These are phyloP conservation scores for Lachancea sp. DNA, from an alignment of 805 yeast genomes.

Conservation along the genomic window DNA sequence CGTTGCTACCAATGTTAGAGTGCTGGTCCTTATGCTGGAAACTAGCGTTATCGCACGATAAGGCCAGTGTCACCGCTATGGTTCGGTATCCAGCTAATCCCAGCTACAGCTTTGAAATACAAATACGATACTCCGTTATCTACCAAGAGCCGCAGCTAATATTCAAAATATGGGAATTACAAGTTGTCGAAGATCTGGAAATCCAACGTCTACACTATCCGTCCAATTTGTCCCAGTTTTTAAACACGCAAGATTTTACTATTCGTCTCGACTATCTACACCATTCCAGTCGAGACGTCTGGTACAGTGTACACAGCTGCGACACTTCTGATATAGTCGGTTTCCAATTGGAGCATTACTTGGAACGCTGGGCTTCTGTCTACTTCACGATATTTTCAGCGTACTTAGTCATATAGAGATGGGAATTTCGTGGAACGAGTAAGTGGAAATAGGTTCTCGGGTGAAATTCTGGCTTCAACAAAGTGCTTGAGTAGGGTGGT, in stretches of 20 bases:
- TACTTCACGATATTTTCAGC: conserved; percentile 13
- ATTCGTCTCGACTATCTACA: conserved; percentile 13
- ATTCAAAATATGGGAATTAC: conserved; percentile 17
- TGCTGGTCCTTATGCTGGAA: conserved; percentile 1
- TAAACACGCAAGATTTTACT: conserved; percentile 7
- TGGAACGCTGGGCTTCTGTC: conserved; percentile 24
- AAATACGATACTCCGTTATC: conserved; percentile 16
- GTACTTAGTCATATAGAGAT: too few relatives aligned
- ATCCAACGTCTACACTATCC: conserved; percentile 12
- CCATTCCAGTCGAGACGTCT: conserved; percentile 11
- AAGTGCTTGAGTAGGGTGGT: too few relatives aligned
- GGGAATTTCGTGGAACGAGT: too few relatives aligned
- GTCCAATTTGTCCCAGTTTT: conserved; percentile 5
- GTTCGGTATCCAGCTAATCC: background rate
- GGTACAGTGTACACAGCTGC: conserved; percentile 28
- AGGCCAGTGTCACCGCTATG: background rate
- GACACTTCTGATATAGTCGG: conserved; percentile 27
- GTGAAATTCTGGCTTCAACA: too few relatives aligned
- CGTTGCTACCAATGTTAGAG: conserved; percentile 1
- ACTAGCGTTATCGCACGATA: background rate
- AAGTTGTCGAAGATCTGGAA: conserved; percentile 6
- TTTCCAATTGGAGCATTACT: conserved; percentile 12
- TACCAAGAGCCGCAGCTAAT: conserved; percentile 24
- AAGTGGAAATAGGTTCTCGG: too few relatives aligned
- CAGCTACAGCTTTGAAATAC: conserved; percentile 14